These are phyloP conservation scores for Tubosaeta sp. DNA, from an alignment of 768 basidiomycete genomes.

Conservation along the genomic window DNA sequence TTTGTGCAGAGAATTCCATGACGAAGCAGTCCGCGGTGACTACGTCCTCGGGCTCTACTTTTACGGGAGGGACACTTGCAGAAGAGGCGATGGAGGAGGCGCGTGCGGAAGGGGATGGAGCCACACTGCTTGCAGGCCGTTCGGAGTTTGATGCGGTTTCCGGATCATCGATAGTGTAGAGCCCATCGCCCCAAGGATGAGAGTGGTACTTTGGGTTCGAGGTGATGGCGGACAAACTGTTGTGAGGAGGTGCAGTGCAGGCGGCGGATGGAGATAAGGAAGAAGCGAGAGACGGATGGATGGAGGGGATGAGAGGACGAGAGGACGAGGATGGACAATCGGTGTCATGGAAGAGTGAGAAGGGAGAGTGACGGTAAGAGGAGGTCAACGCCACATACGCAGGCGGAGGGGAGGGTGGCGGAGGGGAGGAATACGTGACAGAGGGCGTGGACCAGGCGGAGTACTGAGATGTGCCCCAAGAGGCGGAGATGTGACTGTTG, in stretches of 20 bases:
- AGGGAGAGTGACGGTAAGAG: constrained; percentile 24
- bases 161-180: constrained; percentile 32
- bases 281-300: constrained; percentile 15
- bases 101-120: constrained; percentile 33
- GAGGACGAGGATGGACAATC: constrained; percentile 19
- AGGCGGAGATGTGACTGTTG: constrained; percentile 4
- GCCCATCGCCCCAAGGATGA: constrained; percentile 28
- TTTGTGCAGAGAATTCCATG: constrained; percentile 31
- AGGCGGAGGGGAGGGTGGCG: constrained; percentile 18
- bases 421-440: constrained; percentile 19
- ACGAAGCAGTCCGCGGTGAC: constrained; percentile 29
- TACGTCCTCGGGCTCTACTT: constrained; percentile 29
- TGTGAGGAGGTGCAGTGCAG: constrained; percentile 12
- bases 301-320: constrained; percentile 13
- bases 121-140: constrained; percentile 31
- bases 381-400: constrained; percentile 19
- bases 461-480: constrained; percentile 20
- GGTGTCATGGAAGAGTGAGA: constrained; percentile 17
- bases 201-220: constrained; percentile 20
- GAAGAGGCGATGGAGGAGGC: constrained; percentile 33
- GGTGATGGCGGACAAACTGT: constrained; percentile 12
- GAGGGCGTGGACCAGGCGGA: constrained; percentile 13
- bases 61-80: constrained; percentile 26
- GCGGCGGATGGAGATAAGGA: constrained; percentile 14
- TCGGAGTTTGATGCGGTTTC: constrained; percentile 33